Evolutionary conservation across 768 basidiomycete species (phyloP), one percentile per base, ranked within the genome.

Genomic region (Candolleomyces aberdarensis): DNA sequence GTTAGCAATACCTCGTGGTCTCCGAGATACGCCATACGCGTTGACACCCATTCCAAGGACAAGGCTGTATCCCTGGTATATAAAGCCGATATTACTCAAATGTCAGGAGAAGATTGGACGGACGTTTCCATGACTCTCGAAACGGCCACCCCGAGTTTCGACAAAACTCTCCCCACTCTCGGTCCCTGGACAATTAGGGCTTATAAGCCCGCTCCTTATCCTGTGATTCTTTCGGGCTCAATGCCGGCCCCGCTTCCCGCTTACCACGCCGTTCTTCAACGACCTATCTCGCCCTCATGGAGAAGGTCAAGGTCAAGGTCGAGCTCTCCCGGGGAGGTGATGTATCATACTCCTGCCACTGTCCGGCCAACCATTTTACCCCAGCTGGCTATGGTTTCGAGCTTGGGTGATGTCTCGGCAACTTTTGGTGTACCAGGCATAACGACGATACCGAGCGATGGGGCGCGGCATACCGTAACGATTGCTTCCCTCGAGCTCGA

Each of bases 21-120:
- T 17, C 70, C 78, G 2, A 61, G 62, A 8, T 79, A 80, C 43
- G 75, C 79, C 59, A 69, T 79, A 43, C 71, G 78, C 1, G 78
- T 76, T 15, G 67, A 78, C 46, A 78, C 71, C 62, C 62, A 75
- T 14, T 60, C 72, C 5, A 71, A 72, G 41, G 72, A 76, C 3
- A 69, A 71, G 14, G 65, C 57, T 11, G 68, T 56, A 46, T 57
- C 31, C 26, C 10, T 17, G 11, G 5, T n/a, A 20, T 17, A 57
- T 40, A 56, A 15, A 13, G n/a, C 31, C 54, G 32, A n/a, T n/a
- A 40, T 36, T 6, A 52, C 49, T 32, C 44, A 46, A 17, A 17
- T 20, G 44, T 36, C 36, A 8, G 36, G 36, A 15, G 36, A 53
- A 31, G 52, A 53, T 31, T 53, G 52, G 52, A 14, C 10, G 19